Evolutionary conservation across 345 rosid species (phyloP), one percentile per base, ranked within the genome.

Genomic region (Geranium brycei): DNA sequence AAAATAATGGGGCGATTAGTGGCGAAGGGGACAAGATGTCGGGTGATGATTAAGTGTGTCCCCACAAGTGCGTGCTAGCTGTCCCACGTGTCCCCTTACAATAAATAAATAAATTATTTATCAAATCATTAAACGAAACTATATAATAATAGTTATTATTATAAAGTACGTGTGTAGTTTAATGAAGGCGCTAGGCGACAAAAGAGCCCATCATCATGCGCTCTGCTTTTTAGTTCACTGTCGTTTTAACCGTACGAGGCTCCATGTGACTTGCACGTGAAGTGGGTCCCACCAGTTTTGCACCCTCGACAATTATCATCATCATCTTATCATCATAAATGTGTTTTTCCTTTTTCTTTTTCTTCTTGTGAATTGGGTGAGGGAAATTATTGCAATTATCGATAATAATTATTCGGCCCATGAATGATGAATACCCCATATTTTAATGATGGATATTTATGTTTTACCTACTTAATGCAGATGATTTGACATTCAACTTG

Each of bases 21-120:
- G 66, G 74, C 69, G 41, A 3, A 38, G 62, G 63, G 64, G 74
- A 69, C 77, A 76, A 41, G 64, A 66, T 72, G 76, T 69, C 62
- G 69, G 74, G 67, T 62, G 65, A 76, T 76, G 80, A 76, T 72
- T 76, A 63, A 56, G 68, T 47, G 31, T 71, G 79, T 71, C 79
- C 79, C 79, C 73, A 68, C 73, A 19, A 66, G 71, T 70, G 74
- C 77, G 74, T 76, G 80, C 59, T 72, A 53, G 73, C 72, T 72
- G 80, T 76, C 74, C 80, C 80, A 64, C 65, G 74, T 76, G 74
- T 76, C 11, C 53, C 53, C 74, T 31, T 3, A 47, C 38, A 10
- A 16, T 4, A 7, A 51, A 2, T 47, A 28, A 10, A 16, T 4
- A 7, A 51, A 2, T 47, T 19, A 15, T 18, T 60, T 7, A 7